Percentiles rank a stretch among this genome's conserved stretches.
phyloP scores from a whole-genome alignment of 2,329 filamentous ascomycete genomes.

The Fusarium pseudoanthophilum region DNA sequence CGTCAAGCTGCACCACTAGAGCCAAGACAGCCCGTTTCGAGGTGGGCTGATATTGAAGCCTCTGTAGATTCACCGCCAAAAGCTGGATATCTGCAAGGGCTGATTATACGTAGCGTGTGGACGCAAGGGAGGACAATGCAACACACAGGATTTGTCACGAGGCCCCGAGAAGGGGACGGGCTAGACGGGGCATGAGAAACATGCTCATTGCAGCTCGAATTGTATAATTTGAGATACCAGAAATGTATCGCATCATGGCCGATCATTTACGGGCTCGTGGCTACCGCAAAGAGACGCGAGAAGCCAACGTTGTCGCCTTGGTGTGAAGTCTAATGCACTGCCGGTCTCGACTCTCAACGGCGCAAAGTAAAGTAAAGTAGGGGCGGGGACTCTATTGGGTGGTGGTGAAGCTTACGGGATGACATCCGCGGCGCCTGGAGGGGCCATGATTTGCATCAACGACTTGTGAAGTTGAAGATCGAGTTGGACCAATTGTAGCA shows the following conservation, averaged over 20 bases:
- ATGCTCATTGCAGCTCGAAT: not conserved
- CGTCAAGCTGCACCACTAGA: slow-evolving; percentile 5
- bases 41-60: slow-evolving; percentile 28
- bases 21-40: slow-evolving; percentile 25
- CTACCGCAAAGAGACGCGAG: slow-evolving; percentile 6
- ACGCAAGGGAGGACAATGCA: slow-evolving; percentile 39
- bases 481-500: slow-evolving; percentile 18
- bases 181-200: not conserved
- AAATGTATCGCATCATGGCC: slow-evolving; percentile 5
- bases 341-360: slow-evolving; percentile 35
- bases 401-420: slow-evolving; percentile 31
- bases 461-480: slow-evolving; percentile 17
- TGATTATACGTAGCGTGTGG: slow-evolving; percentile 25
- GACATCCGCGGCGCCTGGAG: slow-evolving; percentile 38
- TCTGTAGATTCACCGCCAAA: slow-evolving; percentile 44
- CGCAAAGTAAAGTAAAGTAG: slow-evolving; percentile 2
- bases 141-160: slow-evolving; percentile 25
- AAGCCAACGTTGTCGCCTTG: slow-evolving; percentile 38
- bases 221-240: not conserved
- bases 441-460: slow-evolving; percentile 31
- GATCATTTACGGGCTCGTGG: not conserved
- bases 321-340: slow-evolving; percentile 34
- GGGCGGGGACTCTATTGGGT: slow-evolving; percentile 10
- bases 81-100: slow-evolving; percentile 20
- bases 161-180: slow-evolving; percentile 3